Evolutionary conservation across 2,329 filamentous ascomycete species (phyloP).

Genomic region (Neonectria punicea): DNA sequence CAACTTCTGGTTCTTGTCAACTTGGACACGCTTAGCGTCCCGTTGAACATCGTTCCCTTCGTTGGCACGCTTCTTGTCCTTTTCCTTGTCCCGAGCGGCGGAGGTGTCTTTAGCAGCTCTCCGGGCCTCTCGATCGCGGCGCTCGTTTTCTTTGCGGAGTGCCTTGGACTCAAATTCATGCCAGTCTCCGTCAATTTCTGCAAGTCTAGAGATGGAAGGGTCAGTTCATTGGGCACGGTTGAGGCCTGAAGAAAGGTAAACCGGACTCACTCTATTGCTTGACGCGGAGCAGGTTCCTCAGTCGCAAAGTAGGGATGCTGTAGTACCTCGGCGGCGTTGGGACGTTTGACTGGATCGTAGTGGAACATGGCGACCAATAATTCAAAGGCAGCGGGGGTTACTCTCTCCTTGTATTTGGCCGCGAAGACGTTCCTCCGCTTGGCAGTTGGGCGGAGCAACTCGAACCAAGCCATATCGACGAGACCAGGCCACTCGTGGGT

Average conservation of each 20-base stretch:
- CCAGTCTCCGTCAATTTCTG: slow-evolving; percentile 90
- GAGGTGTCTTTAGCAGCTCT: slow-evolving; percentile 54
- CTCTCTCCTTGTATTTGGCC: slow-evolving; percentile 80
- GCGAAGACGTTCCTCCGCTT: slow-evolving; percentile 80
- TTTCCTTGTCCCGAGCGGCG: slow-evolving; percentile 44
- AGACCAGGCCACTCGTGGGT: slow-evolving; percentile 87
- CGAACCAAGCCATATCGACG: slow-evolving; percentile 97
- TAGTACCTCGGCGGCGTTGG: slow-evolving; percentile 84
- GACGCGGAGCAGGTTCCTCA: slow-evolving; percentile 80
- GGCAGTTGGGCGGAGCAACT: slow-evolving; percentile 83
- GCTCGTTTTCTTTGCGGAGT: slow-evolving; percentile 87
- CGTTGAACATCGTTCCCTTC: slow-evolving; percentile 46
- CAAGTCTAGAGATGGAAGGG: slow-evolving; percentile 64
- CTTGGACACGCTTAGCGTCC: slow-evolving; percentile 49
- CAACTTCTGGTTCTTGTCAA: slow-evolving; percentile 40
- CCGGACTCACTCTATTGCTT: slow-evolving; percentile 81
- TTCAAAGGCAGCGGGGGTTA: slow-evolving; percentile 85
- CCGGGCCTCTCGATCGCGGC: slow-evolving; percentile 65
- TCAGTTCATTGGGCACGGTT: slow-evolving; percentile 43
- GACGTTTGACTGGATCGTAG: slow-evolving; percentile 87
- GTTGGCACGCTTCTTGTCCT: slow-evolving; percentile 54
- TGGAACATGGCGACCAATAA: slow-evolving; percentile 85
- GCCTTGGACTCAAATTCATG: slow-evolving; percentile 99
- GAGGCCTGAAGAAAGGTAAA: slow-evolving; percentile 5
- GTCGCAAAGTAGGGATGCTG: slow-evolving; percentile 87